Conservation (phyloP, 768 basidiomycete species). For the Dioszegia aurantiaca region DNA sequence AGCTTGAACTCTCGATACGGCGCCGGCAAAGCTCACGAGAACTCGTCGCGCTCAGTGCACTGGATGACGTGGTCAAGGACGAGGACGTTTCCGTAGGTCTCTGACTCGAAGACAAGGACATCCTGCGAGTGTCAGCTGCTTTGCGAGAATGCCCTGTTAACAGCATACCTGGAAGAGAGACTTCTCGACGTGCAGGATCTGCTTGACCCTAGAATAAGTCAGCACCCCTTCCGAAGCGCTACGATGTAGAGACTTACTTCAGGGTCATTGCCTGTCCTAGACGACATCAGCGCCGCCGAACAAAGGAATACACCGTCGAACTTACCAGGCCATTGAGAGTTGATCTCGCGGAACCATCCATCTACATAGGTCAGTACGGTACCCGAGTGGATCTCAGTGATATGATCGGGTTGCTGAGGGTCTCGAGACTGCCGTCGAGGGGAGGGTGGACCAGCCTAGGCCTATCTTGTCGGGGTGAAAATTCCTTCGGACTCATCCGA, state of each 20-base stretch:
- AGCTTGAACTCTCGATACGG: not conserved
- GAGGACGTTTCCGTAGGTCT: slow-evolving; percentile 94
- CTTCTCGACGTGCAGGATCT: slow-evolving; percentile 89
- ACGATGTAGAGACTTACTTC: slow-evolving; percentile 59
- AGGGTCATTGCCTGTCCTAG: slow-evolving; percentile 90
- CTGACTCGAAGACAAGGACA: slow-evolving; percentile 93
- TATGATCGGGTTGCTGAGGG: no score
- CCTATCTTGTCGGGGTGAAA: no score
- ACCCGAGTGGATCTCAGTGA: not conserved
- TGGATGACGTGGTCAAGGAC: slow-evolving; percentile 94
- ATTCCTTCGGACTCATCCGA: no score
- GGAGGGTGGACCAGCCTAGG: no score
- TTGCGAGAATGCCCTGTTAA: no score
- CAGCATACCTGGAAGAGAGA: slow-evolving; percentile 69
- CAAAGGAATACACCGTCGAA: slow-evolving; percentile 20
- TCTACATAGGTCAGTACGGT: slow-evolving; percentile 55
- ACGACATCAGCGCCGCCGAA: slow-evolving; percentile 12
- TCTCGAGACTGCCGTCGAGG: no score
- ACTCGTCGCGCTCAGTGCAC: slow-evolving; percentile 97
- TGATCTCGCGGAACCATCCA: slow-evolving; percentile 95
- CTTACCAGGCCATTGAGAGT: slow-evolving; percentile 78
- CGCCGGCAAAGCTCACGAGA: slow-evolving; percentile 60
- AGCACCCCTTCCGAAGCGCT: not conserved
- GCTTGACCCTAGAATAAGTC: slow-evolving; percentile 63
- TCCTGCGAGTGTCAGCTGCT: slow-evolving; percentile 55